phyloP scores from a whole-genome alignment of 2,329 filamentous ascomycete species.

The Ceratocystis smalleyi region DNA sequence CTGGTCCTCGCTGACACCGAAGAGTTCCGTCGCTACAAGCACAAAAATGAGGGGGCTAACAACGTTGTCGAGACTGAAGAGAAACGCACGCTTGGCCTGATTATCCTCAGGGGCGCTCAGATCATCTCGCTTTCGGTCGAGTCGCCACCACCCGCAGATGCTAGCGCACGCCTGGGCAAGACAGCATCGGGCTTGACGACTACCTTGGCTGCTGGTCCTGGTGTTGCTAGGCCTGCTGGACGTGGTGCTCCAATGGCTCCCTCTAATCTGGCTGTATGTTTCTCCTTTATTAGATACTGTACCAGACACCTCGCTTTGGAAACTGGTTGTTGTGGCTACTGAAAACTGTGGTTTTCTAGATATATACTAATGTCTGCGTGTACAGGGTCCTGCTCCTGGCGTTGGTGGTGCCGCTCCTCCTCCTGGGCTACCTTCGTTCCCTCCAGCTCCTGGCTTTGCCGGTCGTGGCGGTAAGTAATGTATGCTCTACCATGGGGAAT shows the following conservation, averaged over 20 bases:
- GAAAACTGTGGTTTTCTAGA: background rate
- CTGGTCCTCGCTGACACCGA: constrained; percentile 96
- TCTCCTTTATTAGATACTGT: too few relatives aligned
- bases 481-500: too few relatives aligned
- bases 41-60: constrained; percentile 54
- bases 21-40: constrained; percentile 85
- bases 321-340: too few relatives aligned
- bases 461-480: constrained; percentile 39
- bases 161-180: constrained; percentile 73
- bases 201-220: constrained; percentile 66
- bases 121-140: constrained; percentile 93
- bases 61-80: constrained; percentile 79
- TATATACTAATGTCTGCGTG: background rate
- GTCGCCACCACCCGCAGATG: constrained; percentile 86
- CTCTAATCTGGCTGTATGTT: constrained; percentile 54
- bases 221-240: constrained; percentile 80
- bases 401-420: constrained; percentile 60
- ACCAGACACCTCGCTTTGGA: background rate
- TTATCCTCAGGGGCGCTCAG: constrained; percentile 84
- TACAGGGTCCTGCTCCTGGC: constrained; percentile 63
- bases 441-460: constrained; percentile 38
- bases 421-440: constrained; percentile 38
- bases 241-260: constrained; percentile 57
- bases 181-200: constrained; percentile 51
- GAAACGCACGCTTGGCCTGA: constrained; percentile 90